Percentiles rank a stretch among this genome's conserved stretches.
phyloP scores from a whole-genome alignment of 2,329 filamentous ascomycete species.

The Alternaria infectoria region DNA sequence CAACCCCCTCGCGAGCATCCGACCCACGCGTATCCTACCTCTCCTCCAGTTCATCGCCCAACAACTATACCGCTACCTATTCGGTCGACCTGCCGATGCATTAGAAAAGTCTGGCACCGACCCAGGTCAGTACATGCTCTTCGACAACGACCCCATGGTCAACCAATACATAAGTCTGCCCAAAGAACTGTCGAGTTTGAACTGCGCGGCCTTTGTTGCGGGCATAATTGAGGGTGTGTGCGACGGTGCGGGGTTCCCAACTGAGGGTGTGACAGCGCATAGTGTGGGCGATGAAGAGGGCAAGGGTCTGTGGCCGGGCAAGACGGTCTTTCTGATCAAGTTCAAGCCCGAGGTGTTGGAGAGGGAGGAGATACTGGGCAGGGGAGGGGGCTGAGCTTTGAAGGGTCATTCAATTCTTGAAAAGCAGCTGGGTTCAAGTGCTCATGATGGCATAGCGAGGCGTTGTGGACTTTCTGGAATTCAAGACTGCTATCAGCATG shows the following conservation, averaged over 20 bases:
- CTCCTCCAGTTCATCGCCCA: conserved; percentile 96
- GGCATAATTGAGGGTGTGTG: conserved; percentile 95
- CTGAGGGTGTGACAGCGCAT: conserved; percentile 86
- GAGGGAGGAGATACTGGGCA: conserved; percentile 80
- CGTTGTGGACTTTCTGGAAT: conserved; percentile 7
- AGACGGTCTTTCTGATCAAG: conserved; percentile 94
- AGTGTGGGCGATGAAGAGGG: conserved; percentile 59
- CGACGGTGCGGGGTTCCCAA: conserved; percentile 88
- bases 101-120: conserved; percentile 88
- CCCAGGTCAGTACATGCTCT: conserved; percentile 97
- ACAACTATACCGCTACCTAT: conserved; percentile 89
- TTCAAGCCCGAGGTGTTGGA: conserved; percentile 92
- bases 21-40: conserved; percentile 86
- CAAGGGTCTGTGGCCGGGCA: conserved; percentile 81
- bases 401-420: neutral
- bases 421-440: neutral
- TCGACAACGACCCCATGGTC: conserved; percentile 95
- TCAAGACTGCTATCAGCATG: neutral
- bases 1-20: conserved; percentile 55
- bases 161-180: conserved; percentile 94
- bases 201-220: conserved; percentile 94
- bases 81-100: conserved; percentile 86
- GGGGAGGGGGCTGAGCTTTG: conserved; percentile 53
- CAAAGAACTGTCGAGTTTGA: conserved; percentile 93
- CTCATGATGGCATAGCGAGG: conserved; percentile 23